Evolutionary conservation across 164 flowering plant species (phyloP), one percentile per base, ranked within the genome.

Genomic region (Warburgia ugandensis): DNA sequence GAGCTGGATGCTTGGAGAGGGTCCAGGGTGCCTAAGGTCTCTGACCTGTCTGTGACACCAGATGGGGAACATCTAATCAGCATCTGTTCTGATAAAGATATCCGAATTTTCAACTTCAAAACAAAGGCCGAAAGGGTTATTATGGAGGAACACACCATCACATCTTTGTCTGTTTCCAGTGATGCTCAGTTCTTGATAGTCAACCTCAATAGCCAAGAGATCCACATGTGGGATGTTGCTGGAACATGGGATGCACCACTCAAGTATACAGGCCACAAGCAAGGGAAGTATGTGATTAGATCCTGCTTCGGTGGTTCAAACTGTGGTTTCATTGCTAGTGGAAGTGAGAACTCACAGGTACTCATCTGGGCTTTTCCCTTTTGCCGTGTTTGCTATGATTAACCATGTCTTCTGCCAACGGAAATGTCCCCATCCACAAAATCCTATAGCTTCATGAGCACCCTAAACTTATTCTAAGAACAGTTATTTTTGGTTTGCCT

Each of bases 261-360:
- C 40, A 73, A 62, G 61, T 87, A 75, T 38, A 48, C 41, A 1
- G 96, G 96, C 50, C 96, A 91, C 68, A 76, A 62, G 73, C 98
- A 84, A 48, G 62, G 73, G 47, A 76, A 76, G 55, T 91, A 74
- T 59, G 96, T 91, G 52, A 83, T 91, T 36, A 47, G 98, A 9
- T 92, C 96, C 5, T 87, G 96, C 73, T 92, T 92, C 74, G 96
- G 96, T 55, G 98, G 98, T 28, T 47, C 67, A 31, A 51, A 83
- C 49, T 58, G 72, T 55, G 36, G 54, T 35, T 92, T 85, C 54
- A 77, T 92, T 39, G 96, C 96, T 61, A 85, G 96, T 56, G 96
- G 98, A 13, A 92, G 96, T 62, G 98, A 92, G 63, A 73, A 87
- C 73, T 72, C 95, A 42, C 68, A 83, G 89, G 98, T 92, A 71